Conservation (phyloP, 805 yeast species). For the Starmerella cellae region DNA sequence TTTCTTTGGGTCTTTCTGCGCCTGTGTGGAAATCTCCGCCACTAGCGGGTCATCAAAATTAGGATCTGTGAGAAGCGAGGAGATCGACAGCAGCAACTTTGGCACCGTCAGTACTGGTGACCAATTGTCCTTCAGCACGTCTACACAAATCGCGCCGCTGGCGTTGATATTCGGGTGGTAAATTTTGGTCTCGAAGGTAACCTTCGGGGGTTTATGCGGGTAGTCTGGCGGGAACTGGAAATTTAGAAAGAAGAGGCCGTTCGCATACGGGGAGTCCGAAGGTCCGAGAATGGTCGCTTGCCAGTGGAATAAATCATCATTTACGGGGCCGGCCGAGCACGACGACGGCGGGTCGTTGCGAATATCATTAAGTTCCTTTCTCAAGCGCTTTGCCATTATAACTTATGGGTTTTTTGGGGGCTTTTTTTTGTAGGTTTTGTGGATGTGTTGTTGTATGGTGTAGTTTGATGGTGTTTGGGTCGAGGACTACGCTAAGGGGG, state of each 20-base stretch:
- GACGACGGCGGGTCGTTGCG: conserved; percentile 98
- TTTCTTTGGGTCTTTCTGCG: conserved; percentile 84
- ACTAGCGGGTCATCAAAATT: conserved; percentile 98
- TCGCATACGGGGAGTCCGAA: conserved; percentile 73
- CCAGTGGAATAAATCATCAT: conserved; percentile 97
- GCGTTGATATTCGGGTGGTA: conserved; percentile 96
- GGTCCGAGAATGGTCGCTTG: conserved; percentile 99
- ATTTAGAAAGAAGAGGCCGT: conserved; percentile 90
- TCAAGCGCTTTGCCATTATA: conserved; percentile 89
- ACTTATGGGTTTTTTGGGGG: too few species aligned
- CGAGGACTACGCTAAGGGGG: neutral
- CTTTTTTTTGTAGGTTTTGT: neutral
- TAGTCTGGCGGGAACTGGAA: conserved; percentile 98
- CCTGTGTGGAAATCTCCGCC: conserved; percentile 93
- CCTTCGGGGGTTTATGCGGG: conserved; percentile 97
- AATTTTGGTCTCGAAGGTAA: conserved; percentile 82
- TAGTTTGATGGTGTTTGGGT: neutral
- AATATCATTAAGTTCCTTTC: conserved; percentile 87
- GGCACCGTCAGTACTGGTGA: conserved; percentile 96
- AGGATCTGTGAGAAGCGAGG: conserved; percentile 92
- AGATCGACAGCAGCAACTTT: conserved; percentile 84
- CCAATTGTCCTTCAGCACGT: conserved; percentile 96
- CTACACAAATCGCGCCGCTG: conserved; percentile 91
- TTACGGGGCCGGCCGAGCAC: conserved; percentile 97
- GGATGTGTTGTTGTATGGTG: neutral